Evolutionary conservation across 140 eudicot species (phyloP).

Genomic region (Bidens hawaiensis): DNA sequence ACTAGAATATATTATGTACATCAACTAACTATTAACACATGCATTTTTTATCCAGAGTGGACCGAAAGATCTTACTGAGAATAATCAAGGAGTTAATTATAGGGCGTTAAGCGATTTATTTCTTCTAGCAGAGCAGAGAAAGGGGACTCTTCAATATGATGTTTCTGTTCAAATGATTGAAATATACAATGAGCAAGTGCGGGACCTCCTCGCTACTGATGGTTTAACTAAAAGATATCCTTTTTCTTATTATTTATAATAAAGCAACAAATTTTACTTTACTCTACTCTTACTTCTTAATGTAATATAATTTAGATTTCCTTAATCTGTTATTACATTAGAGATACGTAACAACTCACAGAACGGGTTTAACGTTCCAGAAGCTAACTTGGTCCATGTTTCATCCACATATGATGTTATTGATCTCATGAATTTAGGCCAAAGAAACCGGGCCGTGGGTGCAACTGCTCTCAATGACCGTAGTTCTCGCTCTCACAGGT

Average conservation of each 20-base stretch:
- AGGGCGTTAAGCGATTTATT: slow-evolving; percentile 79
- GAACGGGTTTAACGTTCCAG: slow-evolving; percentile 86
- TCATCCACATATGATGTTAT: slow-evolving; percentile 79
- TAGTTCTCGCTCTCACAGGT: slow-evolving; percentile 99
- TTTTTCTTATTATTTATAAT: slow-evolving; percentile 3
- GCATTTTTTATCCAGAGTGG: slow-evolving; percentile 52
- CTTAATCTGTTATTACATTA: slow-evolving; percentile 55
- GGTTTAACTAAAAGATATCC: slow-evolving; percentile 89
- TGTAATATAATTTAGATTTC: slow-evolving; percentile 8
- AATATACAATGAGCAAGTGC: slow-evolving; percentile 95
- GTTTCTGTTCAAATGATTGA: slow-evolving; percentile 96
- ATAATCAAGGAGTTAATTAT: slow-evolving; percentile 84
- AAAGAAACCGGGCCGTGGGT: slow-evolving; percentile 81
- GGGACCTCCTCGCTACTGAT: slow-evolving; percentile 73
- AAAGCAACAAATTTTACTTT: background rate
- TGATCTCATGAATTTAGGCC: slow-evolving; percentile 80
- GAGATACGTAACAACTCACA: slow-evolving; percentile 93
- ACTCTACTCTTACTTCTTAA: background rate
- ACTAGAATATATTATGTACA: background rate
- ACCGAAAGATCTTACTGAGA: slow-evolving; percentile 75
- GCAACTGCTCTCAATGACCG: slow-evolving; percentile 99
- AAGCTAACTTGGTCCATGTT: slow-evolving; percentile 75
- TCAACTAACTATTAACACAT: background rate
- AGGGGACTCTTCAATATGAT: slow-evolving; percentile 64
- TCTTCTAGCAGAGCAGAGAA: slow-evolving; percentile 75